A percentile compares a stretch with the other conserved stretches of the same genome.
Evolutionary conservation across 176 grass and related monocot species (phyloP).

Genomic region (Areca catechu): DNA sequence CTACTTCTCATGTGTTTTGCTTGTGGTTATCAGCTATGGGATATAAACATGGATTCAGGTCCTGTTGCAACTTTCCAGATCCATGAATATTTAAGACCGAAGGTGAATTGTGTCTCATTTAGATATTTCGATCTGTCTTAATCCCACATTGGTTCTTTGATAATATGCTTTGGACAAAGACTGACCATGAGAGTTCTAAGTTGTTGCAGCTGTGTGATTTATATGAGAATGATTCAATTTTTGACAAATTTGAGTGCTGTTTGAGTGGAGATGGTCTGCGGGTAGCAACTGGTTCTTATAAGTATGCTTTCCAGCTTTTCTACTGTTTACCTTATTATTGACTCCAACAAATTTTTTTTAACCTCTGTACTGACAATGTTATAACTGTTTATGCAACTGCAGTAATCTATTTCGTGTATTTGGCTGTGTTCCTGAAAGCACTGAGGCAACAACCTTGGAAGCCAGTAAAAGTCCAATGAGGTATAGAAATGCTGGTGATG

Average conservation of each 20-base stretch:
- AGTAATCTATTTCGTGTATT: slow-evolving; percentile 89
- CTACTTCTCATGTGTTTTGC: not conserved
- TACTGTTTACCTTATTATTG: too few species aligned
- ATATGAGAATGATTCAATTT: slow-evolving; percentile 84
- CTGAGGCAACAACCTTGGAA: slow-evolving; percentile 61
- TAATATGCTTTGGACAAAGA: not conserved
- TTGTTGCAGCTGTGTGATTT: slow-evolving; percentile 73
- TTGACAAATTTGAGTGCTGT: slow-evolving; percentile 93
- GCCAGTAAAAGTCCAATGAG: slow-evolving; percentile 80
- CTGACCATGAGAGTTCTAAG: slow-evolving; percentile 5
- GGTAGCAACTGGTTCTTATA: slow-evolving; percentile 83
- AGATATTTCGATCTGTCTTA: slow-evolving; percentile 1
- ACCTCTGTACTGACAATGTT: too few species aligned
- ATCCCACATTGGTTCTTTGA: too few species aligned
- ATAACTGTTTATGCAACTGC: slow-evolving; percentile 15
- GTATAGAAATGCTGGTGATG: slow-evolving; percentile 15
- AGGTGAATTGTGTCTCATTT: slow-evolving; percentile 39
- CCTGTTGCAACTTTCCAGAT: slow-evolving; percentile 10
- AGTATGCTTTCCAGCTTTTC: slow-evolving; percentile 35
- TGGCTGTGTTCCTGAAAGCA: slow-evolving; percentile 50
- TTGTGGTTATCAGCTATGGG: slow-evolving; percentile 9
- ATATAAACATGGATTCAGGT: slow-evolving; percentile 5
- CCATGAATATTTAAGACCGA: slow-evolving; percentile 14
- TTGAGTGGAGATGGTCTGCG: slow-evolving; percentile 58
- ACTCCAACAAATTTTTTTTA: too few species aligned